Evolutionary conservation across 371 early-diverging fungal species (phyloP).

Genomic region (Apophysomyces sp.): DNA sequence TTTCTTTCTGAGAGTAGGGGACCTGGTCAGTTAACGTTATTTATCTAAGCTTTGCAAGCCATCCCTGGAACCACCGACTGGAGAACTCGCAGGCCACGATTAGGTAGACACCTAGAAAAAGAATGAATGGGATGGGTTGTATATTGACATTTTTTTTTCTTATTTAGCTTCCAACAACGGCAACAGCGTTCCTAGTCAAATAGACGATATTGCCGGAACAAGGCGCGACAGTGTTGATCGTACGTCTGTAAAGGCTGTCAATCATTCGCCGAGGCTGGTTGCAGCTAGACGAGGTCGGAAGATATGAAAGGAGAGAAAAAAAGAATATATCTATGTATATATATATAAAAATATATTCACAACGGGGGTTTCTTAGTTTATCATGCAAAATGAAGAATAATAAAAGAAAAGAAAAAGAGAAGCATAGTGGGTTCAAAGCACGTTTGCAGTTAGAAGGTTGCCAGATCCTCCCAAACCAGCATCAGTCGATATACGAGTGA

Average conservation of each 20-base stretch:
- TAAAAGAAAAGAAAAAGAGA: neutral
- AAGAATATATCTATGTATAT: too few relatives aligned
- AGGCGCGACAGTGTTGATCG: neutral
- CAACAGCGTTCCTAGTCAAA: neutral
- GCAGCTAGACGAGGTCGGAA: neutral
- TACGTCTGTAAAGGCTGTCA: neutral
- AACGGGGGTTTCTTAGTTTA: too few relatives aligned
- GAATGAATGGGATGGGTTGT: neutral
- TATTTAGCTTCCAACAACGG: neutral
- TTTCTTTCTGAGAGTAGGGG: neutral
- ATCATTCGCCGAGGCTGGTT: neutral
- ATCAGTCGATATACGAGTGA: conserved; percentile 12
- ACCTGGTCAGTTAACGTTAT: neutral
- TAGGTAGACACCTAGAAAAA: neutral
- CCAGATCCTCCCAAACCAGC: conserved; percentile 4
- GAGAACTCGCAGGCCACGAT: neutral
- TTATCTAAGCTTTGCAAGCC: neutral
- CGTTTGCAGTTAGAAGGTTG: neutral
- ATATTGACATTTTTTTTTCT: neutral
- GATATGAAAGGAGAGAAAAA: neutral
- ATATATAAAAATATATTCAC: too few relatives aligned
- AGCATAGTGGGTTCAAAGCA: neutral
- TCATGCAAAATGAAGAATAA: too few relatives aligned
- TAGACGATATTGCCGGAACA: neutral
- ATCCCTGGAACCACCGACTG: neutral